Conservation (phyloP, 805 yeast genomes). For the Kodamaea restingae region DNA sequence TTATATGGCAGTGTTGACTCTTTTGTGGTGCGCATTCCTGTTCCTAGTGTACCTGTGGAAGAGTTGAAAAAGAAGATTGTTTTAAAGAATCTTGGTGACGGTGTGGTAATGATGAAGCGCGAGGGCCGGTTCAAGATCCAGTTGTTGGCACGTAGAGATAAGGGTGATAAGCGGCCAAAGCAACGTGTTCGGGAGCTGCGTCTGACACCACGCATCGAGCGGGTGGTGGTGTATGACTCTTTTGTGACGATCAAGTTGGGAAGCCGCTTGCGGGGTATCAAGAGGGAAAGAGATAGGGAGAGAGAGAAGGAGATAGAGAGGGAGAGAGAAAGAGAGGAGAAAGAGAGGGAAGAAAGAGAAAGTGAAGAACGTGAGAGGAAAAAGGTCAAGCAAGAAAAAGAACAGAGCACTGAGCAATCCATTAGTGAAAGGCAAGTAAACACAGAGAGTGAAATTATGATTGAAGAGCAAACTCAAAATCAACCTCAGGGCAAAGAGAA, state of each 20-base stretch:
- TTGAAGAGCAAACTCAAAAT: no score
- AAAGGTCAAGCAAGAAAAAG: no score
- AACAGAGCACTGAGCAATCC: no score
- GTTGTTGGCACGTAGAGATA: constrained; percentile 26
- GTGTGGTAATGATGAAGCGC: constrained; percentile 55
- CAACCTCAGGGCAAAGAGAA: no score
- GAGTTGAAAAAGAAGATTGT: constrained; percentile 53
- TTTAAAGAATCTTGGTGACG: constrained; percentile 51
- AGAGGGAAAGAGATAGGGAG: neutral
- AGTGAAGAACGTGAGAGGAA: no score
- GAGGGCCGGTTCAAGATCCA: constrained; percentile 57
- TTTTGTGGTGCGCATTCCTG: constrained; percentile 55
- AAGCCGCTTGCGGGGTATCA: neutral
- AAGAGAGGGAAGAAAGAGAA: no score
- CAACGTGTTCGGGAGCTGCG: neutral
- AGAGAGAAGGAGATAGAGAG: neutral
- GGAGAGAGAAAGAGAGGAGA: neutral
- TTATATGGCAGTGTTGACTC: constrained; percentile 60
- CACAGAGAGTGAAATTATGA: no score
- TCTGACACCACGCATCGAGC: neutral
- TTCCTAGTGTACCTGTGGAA: constrained; percentile 54
- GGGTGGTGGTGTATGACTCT: constrained; percentile 1
- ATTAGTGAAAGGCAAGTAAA: no score
- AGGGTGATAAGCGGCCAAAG: neutral
- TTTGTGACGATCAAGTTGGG: constrained; percentile 1